Evolutionary conservation across 202 grass and related monocot genomes (phyloP).

Genomic region (Setaria viridis): DNA sequence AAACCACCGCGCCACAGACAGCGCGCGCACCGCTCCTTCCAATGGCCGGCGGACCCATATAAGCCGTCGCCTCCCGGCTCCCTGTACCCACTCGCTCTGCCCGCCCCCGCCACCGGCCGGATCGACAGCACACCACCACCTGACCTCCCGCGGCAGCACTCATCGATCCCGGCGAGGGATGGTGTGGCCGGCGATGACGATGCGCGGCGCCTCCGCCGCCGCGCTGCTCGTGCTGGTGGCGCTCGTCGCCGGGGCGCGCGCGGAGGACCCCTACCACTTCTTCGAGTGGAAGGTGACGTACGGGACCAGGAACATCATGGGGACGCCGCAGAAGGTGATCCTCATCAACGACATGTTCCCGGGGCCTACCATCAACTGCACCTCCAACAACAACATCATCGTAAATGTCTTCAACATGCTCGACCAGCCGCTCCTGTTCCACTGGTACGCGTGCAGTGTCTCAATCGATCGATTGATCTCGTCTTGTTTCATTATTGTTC

Average conservation of each 20-base stretch:
- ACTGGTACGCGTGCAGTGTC: conserved; percentile 51
- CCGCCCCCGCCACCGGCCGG: conserved; percentile 30
- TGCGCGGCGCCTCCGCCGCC: conserved; percentile 34
- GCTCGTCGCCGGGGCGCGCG: conserved; percentile 41
- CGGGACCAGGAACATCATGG: conserved; percentile 64
- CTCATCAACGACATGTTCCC: conserved; percentile 83
- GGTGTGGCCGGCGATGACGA: conserved; percentile 37
- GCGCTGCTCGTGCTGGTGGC: conserved; percentile 48
- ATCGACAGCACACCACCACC: background rate
- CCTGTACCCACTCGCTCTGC: conserved; percentile 32
- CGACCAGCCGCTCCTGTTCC: conserved; percentile 83
- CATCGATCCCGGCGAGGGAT: conserved; percentile 1
- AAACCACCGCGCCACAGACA: conserved; percentile 28
- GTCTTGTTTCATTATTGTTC: background rate
- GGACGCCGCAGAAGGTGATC: conserved; percentile 66
- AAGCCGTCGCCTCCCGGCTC: conserved; percentile 25
- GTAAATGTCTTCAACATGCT: conserved; percentile 86
- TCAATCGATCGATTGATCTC: background rate
- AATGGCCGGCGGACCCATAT: conserved; percentile 38
- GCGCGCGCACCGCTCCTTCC: conserved; percentile 47
- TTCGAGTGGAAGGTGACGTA: conserved; percentile 90
- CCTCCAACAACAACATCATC: conserved; percentile 89
- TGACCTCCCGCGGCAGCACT: background rate
- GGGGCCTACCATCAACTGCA: conserved; percentile 86
- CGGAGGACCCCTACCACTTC: conserved; percentile 88